Evolutionary conservation across 2,329 filamentous ascomycete species (phyloP).

Genomic region (Sporothrix sp.): DNA sequence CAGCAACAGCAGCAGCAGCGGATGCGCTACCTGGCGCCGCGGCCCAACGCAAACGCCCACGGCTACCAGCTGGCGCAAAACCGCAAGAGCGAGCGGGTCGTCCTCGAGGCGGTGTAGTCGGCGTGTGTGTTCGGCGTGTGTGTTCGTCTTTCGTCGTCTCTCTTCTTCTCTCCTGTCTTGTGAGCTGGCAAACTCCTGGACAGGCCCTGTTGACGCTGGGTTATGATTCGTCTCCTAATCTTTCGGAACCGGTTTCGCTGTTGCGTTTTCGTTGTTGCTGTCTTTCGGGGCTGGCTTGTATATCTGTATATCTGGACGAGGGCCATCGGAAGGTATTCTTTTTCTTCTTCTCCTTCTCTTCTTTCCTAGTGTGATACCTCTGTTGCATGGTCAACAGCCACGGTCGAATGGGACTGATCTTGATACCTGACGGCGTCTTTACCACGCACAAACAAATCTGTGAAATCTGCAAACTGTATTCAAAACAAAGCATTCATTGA

Average conservation of each 20-base stretch:
- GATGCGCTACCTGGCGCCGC: conserved; percentile 19
- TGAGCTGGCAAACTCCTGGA: background rate
- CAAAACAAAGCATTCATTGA: too few relatives aligned
- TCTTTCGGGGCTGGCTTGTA: too few relatives aligned
- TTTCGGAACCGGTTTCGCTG: background rate
- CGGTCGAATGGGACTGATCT: too few relatives aligned
- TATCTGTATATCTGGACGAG: background rate
- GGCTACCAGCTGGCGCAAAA: conserved; percentile 27
- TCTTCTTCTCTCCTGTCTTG: background rate
- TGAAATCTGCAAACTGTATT: too few relatives aligned
- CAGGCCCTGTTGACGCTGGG: background rate
- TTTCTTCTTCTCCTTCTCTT: background rate
- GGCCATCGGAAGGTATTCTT: background rate
- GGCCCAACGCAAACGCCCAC: background rate
- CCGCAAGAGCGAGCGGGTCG: conserved; percentile 44
- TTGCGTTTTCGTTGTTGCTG: background rate
- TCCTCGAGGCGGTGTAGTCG: conserved; percentile 37
- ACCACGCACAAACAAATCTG: too few relatives aligned
- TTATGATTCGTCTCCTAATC: background rate
- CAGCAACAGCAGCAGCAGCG: background rate
- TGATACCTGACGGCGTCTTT: too few relatives aligned
- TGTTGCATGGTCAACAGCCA: too few relatives aligned
- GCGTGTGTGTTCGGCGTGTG: background rate
- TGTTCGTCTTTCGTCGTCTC: conserved; percentile 6
- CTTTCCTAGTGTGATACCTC: conserved; percentile 1